Evolutionary conservation across 805 yeast genomes (phyloP), one percentile per base, ranked within the genome.

Genomic region (Cyberlindnera euphorbiiphila): DNA sequence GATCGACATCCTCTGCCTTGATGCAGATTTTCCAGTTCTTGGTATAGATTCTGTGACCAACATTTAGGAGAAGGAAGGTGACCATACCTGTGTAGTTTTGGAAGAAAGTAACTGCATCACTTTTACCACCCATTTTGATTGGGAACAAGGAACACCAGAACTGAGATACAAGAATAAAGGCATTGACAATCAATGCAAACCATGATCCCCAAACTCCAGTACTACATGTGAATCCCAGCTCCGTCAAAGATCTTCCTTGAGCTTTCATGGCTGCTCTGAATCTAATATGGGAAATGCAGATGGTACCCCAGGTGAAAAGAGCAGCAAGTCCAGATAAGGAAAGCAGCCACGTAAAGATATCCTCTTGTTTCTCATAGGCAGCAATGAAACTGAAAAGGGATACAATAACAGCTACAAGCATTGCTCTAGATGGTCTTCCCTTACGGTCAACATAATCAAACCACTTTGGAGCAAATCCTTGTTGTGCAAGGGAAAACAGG

Each of bases 131-230:
- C 13, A 31, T 35, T 9, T 51, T 74, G 26, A 80, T 57, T 21
- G 86, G 84, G 51, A 67, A 77, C 35, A 78, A 59, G 6, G 84
- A 79, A 27, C 77, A 69, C 79, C 83, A 80, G 56, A 79, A 76
- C 52, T 78, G 84, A 3, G 76, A 80, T 30, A 71, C 56, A 15
- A 78, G 50, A 15, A 78, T 67, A 40, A 78, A 61, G 8, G 62
- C 29, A 52, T 75, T 72, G 42, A 78, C 56, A 5, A 64, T 29
- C 6, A 72, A 52, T 8, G 77, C 80, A 47, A 66, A 65, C 47
- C 58, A 65, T 1, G 81, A 75, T 11, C 81, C 82, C 56, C 58
- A 61, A 6, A 63, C 57, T 34, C 83, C 82, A 25, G 64, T 57
- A 47, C 64, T 72, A 8, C 82, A 67, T n/a, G 45, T 54, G 56